Percentiles rank a stretch among this genome's conserved stretches.
These are phyloP conservation scores for Flaveria ramosissima DNA, from an alignment of 129 eudicot species.

Conservation along the genomic window DNA sequence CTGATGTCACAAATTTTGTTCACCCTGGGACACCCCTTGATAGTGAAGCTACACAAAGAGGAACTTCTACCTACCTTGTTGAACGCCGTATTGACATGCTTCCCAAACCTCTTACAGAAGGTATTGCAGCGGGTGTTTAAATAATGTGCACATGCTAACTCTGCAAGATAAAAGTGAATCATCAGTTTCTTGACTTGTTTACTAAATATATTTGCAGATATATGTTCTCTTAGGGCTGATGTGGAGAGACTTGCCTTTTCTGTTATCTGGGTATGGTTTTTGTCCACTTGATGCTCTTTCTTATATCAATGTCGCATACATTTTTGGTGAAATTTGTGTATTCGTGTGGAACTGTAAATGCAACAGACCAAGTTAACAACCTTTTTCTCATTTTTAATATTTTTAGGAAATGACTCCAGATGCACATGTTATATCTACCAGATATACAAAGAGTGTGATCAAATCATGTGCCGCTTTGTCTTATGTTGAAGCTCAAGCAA, in stretches of 20 bases:
- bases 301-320: not conserved
- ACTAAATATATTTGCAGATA: conserved; percentile 56
- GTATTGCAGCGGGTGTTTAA: conserved; percentile 36
- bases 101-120: conserved; percentile 98
- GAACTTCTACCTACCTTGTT: conserved; percentile 97
- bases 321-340: not conserved
- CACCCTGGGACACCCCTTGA: conserved; percentile 93
- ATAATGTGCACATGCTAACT: not conserved
- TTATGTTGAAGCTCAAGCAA: conserved; percentile 95
- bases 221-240: conserved; percentile 93
- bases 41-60: conserved; percentile 93
- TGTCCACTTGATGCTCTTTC: not conserved
- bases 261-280: conserved; percentile 82
- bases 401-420: conserved; percentile 94
- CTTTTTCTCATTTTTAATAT: not conserved
- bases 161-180: conserved; percentile 19
- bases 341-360: not conserved
- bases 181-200: conserved; percentile 21
- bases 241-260: conserved; percentile 96
- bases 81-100: conserved; percentile 99
- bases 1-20: conserved; percentile 97
- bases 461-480: conserved; percentile 98
- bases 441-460: conserved; percentile 83
- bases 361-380: not conserved
- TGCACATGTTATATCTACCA: conserved; percentile 81